Evolutionary conservation across 169 alveolate genomes (phyloP).

Genomic region (Eimeria praecox): DNA sequence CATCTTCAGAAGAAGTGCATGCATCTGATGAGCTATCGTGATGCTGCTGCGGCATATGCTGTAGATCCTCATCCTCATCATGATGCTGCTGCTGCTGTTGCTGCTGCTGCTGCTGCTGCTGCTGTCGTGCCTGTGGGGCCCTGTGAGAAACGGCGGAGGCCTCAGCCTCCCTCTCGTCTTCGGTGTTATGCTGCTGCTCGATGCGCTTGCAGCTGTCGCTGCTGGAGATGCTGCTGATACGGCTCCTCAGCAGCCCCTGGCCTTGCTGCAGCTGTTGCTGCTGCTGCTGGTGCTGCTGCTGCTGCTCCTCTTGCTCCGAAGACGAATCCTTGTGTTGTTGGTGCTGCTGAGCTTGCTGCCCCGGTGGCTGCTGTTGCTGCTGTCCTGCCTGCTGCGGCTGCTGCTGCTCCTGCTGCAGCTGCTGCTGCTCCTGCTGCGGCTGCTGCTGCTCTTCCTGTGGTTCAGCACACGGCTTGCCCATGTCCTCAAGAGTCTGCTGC

Average conservation of each 20-base stretch:
- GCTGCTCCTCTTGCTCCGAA: neutral
- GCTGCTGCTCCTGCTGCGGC: neutral
- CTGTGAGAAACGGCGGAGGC: neutral
- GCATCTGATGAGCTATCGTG: neutral
- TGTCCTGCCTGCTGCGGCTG: neutral
- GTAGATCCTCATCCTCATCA: neutral
- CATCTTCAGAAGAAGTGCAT: neutral
- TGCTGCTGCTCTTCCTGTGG: slow-evolving; percentile 3
- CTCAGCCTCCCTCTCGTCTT: neutral
- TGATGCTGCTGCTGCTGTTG: neutral
- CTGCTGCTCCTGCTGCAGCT: slow-evolving; percentile 9
- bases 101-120: slow-evolving; percentile 18
- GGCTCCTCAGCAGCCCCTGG: neutral
- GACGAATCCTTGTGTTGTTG: neutral
- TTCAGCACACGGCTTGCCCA: neutral
- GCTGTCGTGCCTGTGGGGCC: neutral
- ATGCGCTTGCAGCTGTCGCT: neutral
- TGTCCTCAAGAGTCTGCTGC: neutral
- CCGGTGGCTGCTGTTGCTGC: slow-evolving; percentile 35
- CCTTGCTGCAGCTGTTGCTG: slow-evolving; percentile 44
- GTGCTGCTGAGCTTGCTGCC: too few species aligned
- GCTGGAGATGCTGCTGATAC: neutral
- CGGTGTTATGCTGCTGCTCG: neutral
- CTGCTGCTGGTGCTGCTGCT: neutral
- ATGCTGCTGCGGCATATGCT: slow-evolving; percentile 1